phyloP scores from a whole-genome alignment of 371 early-diverging fungal genomes.

The Rhizopus sp. region DNA sequence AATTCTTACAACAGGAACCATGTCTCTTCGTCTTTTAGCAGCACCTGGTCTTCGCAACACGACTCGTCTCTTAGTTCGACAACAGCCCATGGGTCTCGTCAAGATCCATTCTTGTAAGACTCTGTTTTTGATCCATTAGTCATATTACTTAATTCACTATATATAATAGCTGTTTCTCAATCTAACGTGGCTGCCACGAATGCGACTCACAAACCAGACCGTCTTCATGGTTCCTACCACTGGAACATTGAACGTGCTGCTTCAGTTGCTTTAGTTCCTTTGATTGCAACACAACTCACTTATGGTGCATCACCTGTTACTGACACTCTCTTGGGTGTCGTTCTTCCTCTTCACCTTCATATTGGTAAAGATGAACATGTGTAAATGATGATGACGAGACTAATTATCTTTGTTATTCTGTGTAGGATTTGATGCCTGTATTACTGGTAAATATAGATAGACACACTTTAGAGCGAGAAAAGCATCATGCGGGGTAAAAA shows the following conservation, averaged over 20 bases:
- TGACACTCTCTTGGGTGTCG: conserved; percentile 87
- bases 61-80: conserved; percentile 37
- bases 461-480: not conserved
- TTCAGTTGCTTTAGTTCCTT: conserved; percentile 74
- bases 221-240: conserved; percentile 61
- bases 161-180: conserved; percentile 29
- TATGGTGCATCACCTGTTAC: conserved; percentile 83
- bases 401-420: not conserved
- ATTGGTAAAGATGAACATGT: conserved; percentile 57
- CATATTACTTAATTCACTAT: not conserved
- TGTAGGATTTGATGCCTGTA: conserved; percentile 61
- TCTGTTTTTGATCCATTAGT: not conserved
- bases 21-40: conserved; percentile 47
- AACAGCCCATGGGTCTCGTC: conserved; percentile 52
- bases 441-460: conserved; percentile 42
- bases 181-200: conserved; percentile 17
- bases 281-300: conserved; percentile 73
- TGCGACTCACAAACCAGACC: conserved; percentile 39
- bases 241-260: conserved; percentile 91
- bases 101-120: conserved; percentile 53
- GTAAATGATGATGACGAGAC: too few relatives aligned
- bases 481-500: conserved; percentile 26
- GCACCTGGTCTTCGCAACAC: conserved; percentile 45
- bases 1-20: conserved; percentile 1
- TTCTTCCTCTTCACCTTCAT: conserved; percentile 89